A percentile compares a stretch with the other conserved stretches of the same genome.
Evolutionary conservation across 2,329 filamentous ascomycete genomes (phyloP).

Genomic region (Thielaviopsis euricoi): DNA sequence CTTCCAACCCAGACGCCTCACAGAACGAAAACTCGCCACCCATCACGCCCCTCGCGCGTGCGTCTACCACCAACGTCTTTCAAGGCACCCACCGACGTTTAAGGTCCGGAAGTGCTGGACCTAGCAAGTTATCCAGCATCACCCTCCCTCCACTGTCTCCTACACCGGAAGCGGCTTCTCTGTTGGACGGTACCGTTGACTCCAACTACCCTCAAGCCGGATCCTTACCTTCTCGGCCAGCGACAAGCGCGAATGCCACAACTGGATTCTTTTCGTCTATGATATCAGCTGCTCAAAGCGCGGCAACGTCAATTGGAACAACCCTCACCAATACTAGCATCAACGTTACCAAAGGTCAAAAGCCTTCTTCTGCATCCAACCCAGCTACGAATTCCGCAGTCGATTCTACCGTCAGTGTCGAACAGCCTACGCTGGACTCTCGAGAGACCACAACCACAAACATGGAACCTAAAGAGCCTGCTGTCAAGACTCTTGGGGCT

Average conservation of each 20-base stretch:
- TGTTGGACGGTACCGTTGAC: not conserved
- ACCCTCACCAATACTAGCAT: constrained; percentile 54
- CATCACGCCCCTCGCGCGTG: not conserved
- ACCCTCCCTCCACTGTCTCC: constrained; percentile 59
- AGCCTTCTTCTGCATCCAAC: not conserved
- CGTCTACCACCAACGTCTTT: constrained; percentile 43
- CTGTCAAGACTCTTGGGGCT: constrained; percentile 74
- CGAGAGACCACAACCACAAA: constrained; percentile 1
- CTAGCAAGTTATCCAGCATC: constrained; percentile 76
- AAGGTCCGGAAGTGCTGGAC: constrained; percentile 27
- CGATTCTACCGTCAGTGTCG: constrained; percentile 1
- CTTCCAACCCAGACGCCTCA: not conserved
- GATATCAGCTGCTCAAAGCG: constrained; percentile 83
- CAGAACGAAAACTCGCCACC: not conserved
- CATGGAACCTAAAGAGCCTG: constrained; percentile 48
- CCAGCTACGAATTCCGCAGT: constrained; percentile 12
- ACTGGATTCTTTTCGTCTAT: constrained; percentile 85
- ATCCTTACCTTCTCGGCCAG: constrained; percentile 1
- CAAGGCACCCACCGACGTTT: constrained; percentile 9
- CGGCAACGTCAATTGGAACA: constrained; percentile 57
- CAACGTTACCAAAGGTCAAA: constrained; percentile 16
- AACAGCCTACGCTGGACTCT: constrained; percentile 1
- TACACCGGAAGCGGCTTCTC: constrained; percentile 39
- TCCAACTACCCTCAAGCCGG: not conserved
- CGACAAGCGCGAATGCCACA: constrained; percentile 20